Evolutionary conservation across 306 rosid genomes (phyloP).

Genomic region (Cucurbita pepo): DNA sequence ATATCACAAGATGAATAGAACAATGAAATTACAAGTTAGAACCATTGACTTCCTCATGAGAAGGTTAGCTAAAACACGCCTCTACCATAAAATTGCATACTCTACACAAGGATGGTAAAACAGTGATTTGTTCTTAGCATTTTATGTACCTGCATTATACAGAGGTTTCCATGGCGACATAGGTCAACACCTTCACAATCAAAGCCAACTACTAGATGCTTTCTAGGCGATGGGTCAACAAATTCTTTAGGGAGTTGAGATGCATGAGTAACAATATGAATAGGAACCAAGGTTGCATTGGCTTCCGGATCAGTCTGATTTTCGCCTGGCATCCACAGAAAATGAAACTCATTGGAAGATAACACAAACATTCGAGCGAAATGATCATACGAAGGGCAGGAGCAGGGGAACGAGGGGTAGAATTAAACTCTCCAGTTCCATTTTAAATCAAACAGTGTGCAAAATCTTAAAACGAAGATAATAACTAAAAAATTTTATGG

Average conservation of each 20-base stretch:
- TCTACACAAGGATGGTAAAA: background rate
- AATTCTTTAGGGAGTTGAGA: conserved; percentile 76
- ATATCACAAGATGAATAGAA: background rate
- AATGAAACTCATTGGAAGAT: background rate
- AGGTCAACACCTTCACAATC: conserved; percentile 91
- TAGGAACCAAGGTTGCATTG: conserved; percentile 28
- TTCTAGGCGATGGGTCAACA: conserved; percentile 51
- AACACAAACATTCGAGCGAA: background rate
- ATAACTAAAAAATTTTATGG: background rate
- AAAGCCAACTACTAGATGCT: conserved; percentile 49
- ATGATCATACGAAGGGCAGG: background rate
- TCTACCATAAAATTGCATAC: background rate
- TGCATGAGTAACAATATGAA: conserved; percentile 50
- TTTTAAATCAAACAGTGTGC: background rate
- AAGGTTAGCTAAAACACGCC: background rate
- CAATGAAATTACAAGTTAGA: background rate
- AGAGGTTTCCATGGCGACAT: conserved; percentile 67
- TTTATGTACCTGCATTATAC: conserved; percentile 66
- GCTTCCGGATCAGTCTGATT: conserved; percentile 24
- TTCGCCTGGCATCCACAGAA: conserved; percentile 23
- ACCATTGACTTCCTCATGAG: background rate
- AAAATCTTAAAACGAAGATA: background rate
- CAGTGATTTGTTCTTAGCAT: background rate
- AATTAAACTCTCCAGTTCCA: background rate
- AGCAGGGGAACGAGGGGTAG: background rate